A percentile compares a stretch with the other conserved stretches of the same genome.
These are phyloP conservation scores for Chenopodium formosanum DNA, from an alignment of 148 eudicot genomes.

Conservation along the genomic window DNA sequence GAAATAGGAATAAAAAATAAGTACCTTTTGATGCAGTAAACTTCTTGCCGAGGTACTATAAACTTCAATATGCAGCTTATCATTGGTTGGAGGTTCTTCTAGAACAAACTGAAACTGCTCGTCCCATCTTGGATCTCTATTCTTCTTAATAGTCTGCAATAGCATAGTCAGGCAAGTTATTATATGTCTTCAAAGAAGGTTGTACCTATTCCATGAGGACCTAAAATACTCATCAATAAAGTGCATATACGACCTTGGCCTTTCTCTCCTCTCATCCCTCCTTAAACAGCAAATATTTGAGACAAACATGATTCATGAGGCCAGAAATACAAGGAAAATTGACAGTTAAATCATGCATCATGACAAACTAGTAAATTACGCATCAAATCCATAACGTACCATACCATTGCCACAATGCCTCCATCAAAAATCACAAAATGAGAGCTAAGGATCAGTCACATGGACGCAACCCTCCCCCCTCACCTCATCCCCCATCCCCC, in stretches of 20 bases:
- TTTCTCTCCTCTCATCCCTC: constrained; percentile 1
- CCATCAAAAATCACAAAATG: not conserved
- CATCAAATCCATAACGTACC: not conserved
- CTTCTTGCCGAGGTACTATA: constrained; percentile 59
- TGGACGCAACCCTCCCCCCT: not conserved
- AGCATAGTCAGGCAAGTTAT: not conserved
- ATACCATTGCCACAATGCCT: too few relatives aligned
- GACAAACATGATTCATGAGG: not conserved
- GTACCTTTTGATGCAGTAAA: constrained; percentile 69
- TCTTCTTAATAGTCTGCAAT: constrained; percentile 65
- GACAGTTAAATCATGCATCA: not conserved
- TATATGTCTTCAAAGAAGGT: not conserved
- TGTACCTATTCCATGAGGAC: not conserved
- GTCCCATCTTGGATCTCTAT: constrained; percentile 80
- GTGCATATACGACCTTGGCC: not conserved
- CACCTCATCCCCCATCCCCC: not conserved
- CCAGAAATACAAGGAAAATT: not conserved
- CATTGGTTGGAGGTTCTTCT: constrained; percentile 66
- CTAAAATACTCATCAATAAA: not conserved
- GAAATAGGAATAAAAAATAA: not conserved
- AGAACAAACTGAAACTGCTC: constrained; percentile 58
- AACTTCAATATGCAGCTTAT: constrained; percentile 68
- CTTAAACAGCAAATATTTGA: not conserved
- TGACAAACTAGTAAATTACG: not conserved
- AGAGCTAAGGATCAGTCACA: not conserved